Evolutionary conservation across 1,139 yeast species (phyloP), one percentile per base, ranked within the genome.

Genomic region (Lodderomyces parapsilosis): DNA sequence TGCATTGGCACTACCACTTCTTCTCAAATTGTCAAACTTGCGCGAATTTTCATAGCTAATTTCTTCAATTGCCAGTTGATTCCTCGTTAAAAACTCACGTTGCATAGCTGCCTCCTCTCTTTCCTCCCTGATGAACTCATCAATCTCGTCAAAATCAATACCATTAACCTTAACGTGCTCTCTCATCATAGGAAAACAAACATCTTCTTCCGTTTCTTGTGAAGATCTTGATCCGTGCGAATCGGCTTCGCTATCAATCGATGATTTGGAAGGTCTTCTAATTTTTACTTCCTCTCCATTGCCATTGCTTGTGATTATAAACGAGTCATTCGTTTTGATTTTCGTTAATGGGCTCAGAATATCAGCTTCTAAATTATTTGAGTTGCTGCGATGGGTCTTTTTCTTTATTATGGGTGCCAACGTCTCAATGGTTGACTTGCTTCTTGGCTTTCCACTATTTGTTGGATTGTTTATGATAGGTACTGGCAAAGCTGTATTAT

Each of bases 201-300:
- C 99, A 75, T 93, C 98, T 60, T 91, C 97, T 59, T 91, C 98
- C 0, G 96, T 89, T 59, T 86, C 95, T 55, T 85, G 89, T 1
- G 89, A 81, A 18, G 82, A 77, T 50, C 89, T 72, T 9, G 87
- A 81, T 1, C 83, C 87, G 53, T 81, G 86, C 2, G 91, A 84
- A 54, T 79, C 86, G 10, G 76, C 77, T 50, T 84, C 91, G 49
- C 81, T 76, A 54, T 82, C 88, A 25, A 72, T 63, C 4, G 73
- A 66, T 1, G 72, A 59, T 37, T 66, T 56, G 5, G 71, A 56
- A 25, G 71, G 60, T 49, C 76, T 55, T 48, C 74, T 55, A n/a
- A 35, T 43, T 19, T 40, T 38, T 8, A 13, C 38, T 14, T 23
- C 32, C 15, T 41, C 34, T 14, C 24, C 39, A 38, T 33, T 41